phyloP scores from a whole-genome alignment of 2,329 filamentous ascomycete genomes.

The Aspergillus novofumigatus region DNA sequence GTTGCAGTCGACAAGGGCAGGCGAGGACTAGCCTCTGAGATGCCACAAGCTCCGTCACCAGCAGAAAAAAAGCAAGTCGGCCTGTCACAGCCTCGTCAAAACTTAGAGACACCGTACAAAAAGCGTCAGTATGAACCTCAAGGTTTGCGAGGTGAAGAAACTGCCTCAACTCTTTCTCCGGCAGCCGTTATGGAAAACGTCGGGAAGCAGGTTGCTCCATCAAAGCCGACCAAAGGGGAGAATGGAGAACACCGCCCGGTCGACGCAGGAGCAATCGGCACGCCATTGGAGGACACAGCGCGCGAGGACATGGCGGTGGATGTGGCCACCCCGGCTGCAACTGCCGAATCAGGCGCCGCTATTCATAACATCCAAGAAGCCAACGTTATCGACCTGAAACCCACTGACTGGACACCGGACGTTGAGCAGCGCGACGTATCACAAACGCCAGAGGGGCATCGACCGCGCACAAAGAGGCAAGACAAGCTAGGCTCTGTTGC shows the following conservation, averaged over 20 bases:
- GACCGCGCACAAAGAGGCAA: constrained; percentile 6
- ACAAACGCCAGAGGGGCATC: constrained; percentile 2
- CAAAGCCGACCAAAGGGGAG: neutral
- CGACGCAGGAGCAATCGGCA: neutral
- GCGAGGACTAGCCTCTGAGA: neutral
- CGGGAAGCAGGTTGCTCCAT: neutral
- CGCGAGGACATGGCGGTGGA: neutral
- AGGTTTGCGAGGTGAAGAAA: neutral
- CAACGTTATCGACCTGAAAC: neutral
- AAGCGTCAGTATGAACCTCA: constrained; percentile 6
- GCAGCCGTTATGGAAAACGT: neutral
- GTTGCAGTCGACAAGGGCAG: neutral
- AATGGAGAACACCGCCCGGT: neutral
- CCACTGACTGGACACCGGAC: neutral
- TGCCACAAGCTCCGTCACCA: neutral
- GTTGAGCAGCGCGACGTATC: neutral
- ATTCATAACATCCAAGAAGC: neutral
- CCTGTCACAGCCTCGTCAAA: neutral
- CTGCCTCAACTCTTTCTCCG: neutral
- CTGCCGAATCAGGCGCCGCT: neutral
- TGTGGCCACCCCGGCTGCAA: neutral
- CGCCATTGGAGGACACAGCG: neutral
- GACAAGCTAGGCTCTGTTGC: constrained; percentile 42
- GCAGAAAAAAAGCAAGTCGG: neutral
- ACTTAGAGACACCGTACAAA: constrained; percentile 11